These are phyloP conservation scores for Suillus brevipes DNA, from an alignment of 768 basidiomycete genomes.

Conservation along the genomic window DNA sequence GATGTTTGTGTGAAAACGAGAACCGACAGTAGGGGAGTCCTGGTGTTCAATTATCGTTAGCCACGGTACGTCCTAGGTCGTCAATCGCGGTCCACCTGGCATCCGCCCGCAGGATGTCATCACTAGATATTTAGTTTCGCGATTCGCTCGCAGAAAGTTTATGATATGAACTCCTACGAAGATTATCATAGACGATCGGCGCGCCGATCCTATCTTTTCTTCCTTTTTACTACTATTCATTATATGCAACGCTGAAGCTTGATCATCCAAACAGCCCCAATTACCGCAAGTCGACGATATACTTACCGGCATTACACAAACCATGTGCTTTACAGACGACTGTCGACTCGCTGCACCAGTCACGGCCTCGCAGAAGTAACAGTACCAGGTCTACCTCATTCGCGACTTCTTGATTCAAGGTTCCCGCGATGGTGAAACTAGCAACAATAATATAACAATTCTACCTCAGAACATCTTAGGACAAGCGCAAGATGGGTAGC, in stretches of 20 bases:
- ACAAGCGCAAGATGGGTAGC: neutral
- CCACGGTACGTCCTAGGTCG: too few relatives aligned
- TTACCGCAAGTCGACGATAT: too few relatives aligned
- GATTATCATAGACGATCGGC: too few relatives aligned
- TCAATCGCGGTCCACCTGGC: neutral
- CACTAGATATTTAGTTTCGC: neutral
- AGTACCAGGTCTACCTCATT: neutral
- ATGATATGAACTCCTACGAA: too few relatives aligned
- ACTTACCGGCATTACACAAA: too few relatives aligned
- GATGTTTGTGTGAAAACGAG: neutral
- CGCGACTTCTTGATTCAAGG: neutral
- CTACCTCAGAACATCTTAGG: neutral
- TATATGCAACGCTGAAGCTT: too few relatives aligned
- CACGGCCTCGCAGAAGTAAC: neutral
- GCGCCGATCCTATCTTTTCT: too few relatives aligned
- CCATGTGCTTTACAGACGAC: neutral
- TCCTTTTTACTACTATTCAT: too few relatives aligned
- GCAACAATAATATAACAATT: constrained; percentile 1
- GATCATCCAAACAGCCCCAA: neutral
- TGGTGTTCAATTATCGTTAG: too few relatives aligned
- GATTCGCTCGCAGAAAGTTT: neutral
- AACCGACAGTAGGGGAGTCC: neutral
- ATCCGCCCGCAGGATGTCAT: neutral
- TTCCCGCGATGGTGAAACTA: neutral
- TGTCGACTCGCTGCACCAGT: neutral